Evolutionary conservation across 2,329 filamentous ascomycete species (phyloP).

Genomic region (Teratosphaeria viscida): DNA sequence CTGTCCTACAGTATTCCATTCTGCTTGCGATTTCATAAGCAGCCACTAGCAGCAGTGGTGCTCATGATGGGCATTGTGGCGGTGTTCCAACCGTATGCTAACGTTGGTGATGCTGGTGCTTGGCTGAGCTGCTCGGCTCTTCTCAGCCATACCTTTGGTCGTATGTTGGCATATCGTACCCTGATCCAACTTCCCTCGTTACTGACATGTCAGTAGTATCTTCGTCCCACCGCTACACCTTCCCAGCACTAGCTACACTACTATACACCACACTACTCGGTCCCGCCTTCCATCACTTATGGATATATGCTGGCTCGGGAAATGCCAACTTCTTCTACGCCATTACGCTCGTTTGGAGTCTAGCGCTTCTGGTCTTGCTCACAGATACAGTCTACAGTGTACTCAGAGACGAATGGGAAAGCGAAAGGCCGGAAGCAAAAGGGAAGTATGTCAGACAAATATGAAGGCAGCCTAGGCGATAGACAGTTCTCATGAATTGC

Average conservation of each 20-base stretch:
- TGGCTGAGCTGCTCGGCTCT: conserved; percentile 76
- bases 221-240: conserved; percentile 61
- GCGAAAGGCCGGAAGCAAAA: conserved; percentile 78
- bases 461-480: conserved; percentile 26
- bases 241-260: conserved; percentile 70
- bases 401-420: conserved; percentile 86
- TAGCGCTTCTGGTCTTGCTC: conserved; percentile 76
- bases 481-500: neutral
- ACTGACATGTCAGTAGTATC: conserved; percentile 48
- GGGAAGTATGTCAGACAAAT: conserved; percentile 84
- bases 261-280: conserved; percentile 83
- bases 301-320: conserved; percentile 95
- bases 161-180: conserved; percentile 36
- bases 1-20: conserved; percentile 80
- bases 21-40: conserved; percentile 68
- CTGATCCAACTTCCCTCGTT: neutral
- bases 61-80: conserved; percentile 82
- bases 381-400: conserved; percentile 83
- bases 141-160: conserved; percentile 82
- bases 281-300: conserved; percentile 90
- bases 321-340: conserved; percentile 99
- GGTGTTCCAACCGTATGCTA: conserved; percentile 95
- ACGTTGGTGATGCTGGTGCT: conserved; percentile 77
- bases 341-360: conserved; percentile 95
- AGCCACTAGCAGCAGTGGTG: conserved; percentile 76